These are phyloP conservation scores for Penicillium sp. DNA, from an alignment of 2,329 filamentous ascomycete genomes.

Conservation along the genomic window DNA sequence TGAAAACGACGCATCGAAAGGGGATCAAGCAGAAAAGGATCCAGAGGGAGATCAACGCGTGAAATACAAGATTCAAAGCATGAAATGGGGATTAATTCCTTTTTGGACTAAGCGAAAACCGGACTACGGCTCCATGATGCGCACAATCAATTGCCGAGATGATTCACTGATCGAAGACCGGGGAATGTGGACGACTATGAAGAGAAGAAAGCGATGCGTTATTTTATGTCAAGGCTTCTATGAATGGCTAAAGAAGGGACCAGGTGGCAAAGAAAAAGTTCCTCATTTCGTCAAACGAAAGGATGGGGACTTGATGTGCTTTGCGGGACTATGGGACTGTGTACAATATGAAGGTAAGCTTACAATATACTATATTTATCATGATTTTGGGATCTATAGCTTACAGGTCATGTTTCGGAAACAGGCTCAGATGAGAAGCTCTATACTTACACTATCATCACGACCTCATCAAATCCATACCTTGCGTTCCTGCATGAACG, in stretches of 20 bases:
- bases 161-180: constrained; percentile 76
- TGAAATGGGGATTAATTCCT: constrained; percentile 95
- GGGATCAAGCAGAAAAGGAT: constrained; percentile 18
- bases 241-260: constrained; percentile 85
- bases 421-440: constrained; percentile 67
- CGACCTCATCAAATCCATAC: constrained; percentile 81
- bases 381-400: background rate
- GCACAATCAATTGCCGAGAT: constrained; percentile 93
- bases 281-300: constrained; percentile 83
- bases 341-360: constrained; percentile 73
- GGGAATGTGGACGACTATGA: constrained; percentile 93
- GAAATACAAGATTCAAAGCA: constrained; percentile 82
- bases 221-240: constrained; percentile 92
- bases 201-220: constrained; percentile 83
- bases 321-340: constrained; percentile 91
- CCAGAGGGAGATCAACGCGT: constrained; percentile 38
- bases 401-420: background rate
- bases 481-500: constrained; percentile 87
- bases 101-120: constrained; percentile 90
- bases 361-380: background rate
- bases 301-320: constrained; percentile 82
- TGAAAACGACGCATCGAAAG: constrained; percentile 14
- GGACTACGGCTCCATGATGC: constrained; percentile 75
- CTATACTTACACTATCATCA: constrained; percentile 94
- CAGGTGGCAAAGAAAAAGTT: constrained; percentile 74